Evolutionary conservation across 495 filamentous ascomycete species (phyloP).

Genomic region (Podospora fimiseda): DNA sequence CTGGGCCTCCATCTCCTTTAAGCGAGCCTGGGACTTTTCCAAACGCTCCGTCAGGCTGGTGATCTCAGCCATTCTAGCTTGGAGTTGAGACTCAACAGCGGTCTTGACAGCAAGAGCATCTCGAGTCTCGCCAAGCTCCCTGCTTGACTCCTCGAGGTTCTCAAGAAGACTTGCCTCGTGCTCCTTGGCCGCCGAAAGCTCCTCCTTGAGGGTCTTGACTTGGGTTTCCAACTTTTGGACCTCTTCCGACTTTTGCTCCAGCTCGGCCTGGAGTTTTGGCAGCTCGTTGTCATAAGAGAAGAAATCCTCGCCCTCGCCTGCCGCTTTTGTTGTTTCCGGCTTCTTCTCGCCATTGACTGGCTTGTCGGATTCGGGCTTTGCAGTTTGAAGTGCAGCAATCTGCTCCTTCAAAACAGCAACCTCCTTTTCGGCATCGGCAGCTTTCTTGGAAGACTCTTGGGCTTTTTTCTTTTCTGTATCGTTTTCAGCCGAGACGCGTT

Average conservation of each 20-base stretch:
- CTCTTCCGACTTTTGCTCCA: constrained; percentile 43
- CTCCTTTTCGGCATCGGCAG: constrained; percentile 24
- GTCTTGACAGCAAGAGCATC: constrained; percentile 53
- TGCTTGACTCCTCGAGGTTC: constrained; percentile 53
- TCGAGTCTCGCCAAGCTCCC: constrained; percentile 51
- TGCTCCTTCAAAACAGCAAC: constrained; percentile 11
- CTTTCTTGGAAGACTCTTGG: constrained; percentile 53
- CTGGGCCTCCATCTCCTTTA: constrained; percentile 51
- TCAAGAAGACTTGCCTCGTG: constrained; percentile 59
- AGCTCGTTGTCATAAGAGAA: constrained; percentile 79
- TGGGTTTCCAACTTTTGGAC: constrained; percentile 33
- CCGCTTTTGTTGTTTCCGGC: constrained; percentile 31
- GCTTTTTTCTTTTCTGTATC: constrained; percentile 73
- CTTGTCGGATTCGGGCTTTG: neutral
- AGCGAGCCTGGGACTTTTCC: constrained; percentile 39
- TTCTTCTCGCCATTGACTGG: constrained; percentile 19
- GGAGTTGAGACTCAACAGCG: constrained; percentile 40
- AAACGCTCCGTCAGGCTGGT: constrained; percentile 45
- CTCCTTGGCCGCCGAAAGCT: constrained; percentile 50
- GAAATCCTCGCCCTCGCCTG: constrained; percentile 62
- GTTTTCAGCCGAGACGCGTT: constrained; percentile 72
- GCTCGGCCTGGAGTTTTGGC: constrained; percentile 54
- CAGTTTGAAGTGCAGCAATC: neutral
- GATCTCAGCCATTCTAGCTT: constrained; percentile 42
- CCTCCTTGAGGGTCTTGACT: constrained; percentile 30